phyloP scores from a whole-genome alignment of 1,139 yeast species.

The Yamadazyma diospyri region DNA sequence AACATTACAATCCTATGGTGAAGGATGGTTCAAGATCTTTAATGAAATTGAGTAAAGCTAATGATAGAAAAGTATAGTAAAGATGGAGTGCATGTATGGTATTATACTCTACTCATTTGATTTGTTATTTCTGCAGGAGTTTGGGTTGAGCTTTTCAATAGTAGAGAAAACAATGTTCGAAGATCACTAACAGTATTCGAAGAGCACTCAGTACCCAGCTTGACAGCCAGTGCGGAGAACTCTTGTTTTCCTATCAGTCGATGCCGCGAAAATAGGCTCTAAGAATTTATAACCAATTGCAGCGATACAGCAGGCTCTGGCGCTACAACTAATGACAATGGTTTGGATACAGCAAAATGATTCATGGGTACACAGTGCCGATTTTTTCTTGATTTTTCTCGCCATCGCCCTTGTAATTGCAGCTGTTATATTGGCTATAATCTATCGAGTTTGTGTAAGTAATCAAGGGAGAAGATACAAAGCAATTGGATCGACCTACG shows the following conservation, averaged over 20 bases:
- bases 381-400: constrained; percentile 13
- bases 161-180: too few species aligned
- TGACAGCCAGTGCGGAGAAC: too few species aligned
- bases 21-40: constrained; percentile 47
- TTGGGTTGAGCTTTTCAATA: not conserved
- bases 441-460: not conserved
- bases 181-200: too few species aligned
- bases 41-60: constrained; percentile 36
- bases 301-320: too few species aligned
- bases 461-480: constrained; percentile 14
- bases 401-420: not conserved
- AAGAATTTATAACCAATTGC: too few species aligned
- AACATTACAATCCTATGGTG: constrained; percentile 82
- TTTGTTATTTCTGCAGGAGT: not conserved
- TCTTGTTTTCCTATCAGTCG: too few species aligned
- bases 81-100: not conserved
- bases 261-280: too few species aligned
- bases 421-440: not conserved
- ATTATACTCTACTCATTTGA: not conserved
- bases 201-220: too few species aligned
- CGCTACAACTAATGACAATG: too few species aligned
- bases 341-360: too few species aligned
- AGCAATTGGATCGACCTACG: constrained; percentile 18
- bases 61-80: constrained; percentile 8
- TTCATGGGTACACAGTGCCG: too few species aligned